Evolutionary conservation across 306 rosid genomes (phyloP).

Genomic region (Ormosia semicastrata): DNA sequence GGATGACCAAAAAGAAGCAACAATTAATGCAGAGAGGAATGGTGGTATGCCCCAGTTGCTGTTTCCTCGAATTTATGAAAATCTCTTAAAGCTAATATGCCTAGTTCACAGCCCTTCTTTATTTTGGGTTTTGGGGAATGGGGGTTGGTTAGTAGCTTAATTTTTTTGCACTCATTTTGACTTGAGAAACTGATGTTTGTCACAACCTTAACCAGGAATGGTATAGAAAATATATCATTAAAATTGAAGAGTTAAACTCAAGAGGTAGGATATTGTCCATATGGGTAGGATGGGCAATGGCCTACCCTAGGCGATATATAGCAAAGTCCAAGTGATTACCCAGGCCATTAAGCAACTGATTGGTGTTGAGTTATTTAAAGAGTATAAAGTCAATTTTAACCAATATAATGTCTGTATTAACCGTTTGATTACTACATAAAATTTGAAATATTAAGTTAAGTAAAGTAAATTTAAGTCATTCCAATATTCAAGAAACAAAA

Average conservation of each 20-base stretch:
- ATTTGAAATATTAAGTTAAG: no score
- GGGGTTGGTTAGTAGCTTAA: background rate
- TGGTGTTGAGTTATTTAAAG: no score
- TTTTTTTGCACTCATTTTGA: background rate
- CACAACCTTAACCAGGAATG: background rate
- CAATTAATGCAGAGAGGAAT: slow-evolving; percentile 59
- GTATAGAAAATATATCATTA: background rate
- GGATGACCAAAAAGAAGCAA: slow-evolving; percentile 64
- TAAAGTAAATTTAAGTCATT: no score
- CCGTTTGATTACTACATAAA: no score
- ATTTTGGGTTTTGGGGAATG: background rate
- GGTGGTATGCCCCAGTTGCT: slow-evolving; percentile 49
- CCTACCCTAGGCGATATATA: no score
- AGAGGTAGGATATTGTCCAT: background rate
- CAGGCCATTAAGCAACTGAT: no score
- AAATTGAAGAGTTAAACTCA: background rate
- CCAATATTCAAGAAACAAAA: no score
- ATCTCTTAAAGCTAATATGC: background rate
- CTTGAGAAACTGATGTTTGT: background rate
- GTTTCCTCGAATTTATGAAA: slow-evolving; percentile 22
- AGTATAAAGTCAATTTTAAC: no score
- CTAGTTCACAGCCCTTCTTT: background rate
- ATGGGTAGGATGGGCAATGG: background rate
- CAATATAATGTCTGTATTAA: no score
- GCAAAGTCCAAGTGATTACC: no score